Conservation (phyloP, 169 alveolate genomes). For the Eimeria tenella region DNA sequence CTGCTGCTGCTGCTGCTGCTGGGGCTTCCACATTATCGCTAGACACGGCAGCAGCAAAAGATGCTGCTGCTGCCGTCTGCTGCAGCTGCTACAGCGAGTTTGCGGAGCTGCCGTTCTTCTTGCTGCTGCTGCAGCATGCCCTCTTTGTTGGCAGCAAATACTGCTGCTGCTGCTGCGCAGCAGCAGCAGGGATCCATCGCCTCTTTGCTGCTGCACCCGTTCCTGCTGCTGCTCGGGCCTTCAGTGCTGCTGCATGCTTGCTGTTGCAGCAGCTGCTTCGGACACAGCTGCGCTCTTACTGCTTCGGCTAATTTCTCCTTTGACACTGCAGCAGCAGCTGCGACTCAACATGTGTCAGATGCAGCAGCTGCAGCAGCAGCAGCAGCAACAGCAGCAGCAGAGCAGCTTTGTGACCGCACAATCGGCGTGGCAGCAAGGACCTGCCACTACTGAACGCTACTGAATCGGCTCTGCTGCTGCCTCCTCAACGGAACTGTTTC, state of each 20-base stretch:
- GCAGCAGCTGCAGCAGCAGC: background rate
- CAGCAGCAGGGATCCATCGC: slow-evolving; percentile 36
- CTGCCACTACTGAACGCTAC: background rate
- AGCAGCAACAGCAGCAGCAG: background rate
- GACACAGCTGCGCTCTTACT: background rate
- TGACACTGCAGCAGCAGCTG: background rate
- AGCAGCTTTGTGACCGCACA: background rate
- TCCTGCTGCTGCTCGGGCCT: background rate
- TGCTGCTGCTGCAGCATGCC: background rate
- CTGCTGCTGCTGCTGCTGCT: background rate
- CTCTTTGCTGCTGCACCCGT: slow-evolving; percentile 16
- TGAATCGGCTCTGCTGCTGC: background rate
- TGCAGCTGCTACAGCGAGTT: background rate
- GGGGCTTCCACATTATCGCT: background rate
- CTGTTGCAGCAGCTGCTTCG: background rate
- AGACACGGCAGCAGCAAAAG: background rate
- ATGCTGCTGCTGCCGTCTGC: background rate
- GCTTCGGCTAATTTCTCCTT: too few relatives aligned
- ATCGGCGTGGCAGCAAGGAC: slow-evolving; percentile 8
- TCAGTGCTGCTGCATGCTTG: background rate
- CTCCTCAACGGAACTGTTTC: too few relatives aligned
- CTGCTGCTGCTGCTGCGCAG: slow-evolving; percentile 9
- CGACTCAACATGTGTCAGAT: background rate
- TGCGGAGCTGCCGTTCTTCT: background rate
- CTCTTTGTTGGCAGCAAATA: background rate